Conservation (phyloP, 1,284 basidiomycete species). For the Grifola frondosa region DNA sequence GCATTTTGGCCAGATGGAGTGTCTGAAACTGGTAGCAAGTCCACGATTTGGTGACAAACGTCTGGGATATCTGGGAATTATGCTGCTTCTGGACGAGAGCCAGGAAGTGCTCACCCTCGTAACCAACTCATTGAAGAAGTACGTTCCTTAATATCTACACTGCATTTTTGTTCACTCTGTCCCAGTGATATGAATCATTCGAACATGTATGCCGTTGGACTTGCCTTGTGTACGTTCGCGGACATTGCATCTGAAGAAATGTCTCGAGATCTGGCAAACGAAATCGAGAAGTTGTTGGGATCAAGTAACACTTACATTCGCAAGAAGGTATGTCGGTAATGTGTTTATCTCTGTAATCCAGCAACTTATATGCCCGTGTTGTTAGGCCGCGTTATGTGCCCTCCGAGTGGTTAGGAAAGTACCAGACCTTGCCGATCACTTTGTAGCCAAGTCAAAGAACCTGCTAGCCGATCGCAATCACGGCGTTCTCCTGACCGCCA, state of each 20-base stretch:
- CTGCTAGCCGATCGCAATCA: constrained; percentile 96
- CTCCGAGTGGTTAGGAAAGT: constrained; percentile 95
- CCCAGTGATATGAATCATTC: constrained; percentile 99
- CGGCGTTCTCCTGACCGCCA: constrained; percentile 90
- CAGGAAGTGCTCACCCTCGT: constrained; percentile 97
- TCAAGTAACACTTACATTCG: constrained; percentile 99
- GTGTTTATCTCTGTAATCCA: background rate
- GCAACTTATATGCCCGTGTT: background rate
- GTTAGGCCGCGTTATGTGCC: constrained; percentile 93
- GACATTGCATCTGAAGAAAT: constrained; percentile 99
- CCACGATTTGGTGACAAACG: constrained; percentile 97
- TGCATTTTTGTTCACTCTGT: constrained; percentile 5
- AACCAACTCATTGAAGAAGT: constrained; percentile 99
- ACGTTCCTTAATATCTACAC: constrained; percentile 31
- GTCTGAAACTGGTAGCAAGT: constrained; percentile 98
- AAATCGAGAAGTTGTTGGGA: constrained; percentile 96
- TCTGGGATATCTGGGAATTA: constrained; percentile 96
- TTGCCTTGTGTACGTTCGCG: constrained; percentile 97
- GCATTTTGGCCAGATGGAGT: constrained; percentile 99
- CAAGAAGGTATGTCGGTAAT: constrained; percentile 74
- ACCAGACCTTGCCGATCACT: constrained; percentile 95
- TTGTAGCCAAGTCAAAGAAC: constrained; percentile 84
- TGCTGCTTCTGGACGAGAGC: constrained; percentile 97
- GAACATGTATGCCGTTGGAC: constrained; percentile 98
- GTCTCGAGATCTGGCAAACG: constrained; percentile 94